phyloP scores from a whole-genome alignment of 2,329 filamentous ascomycete species.

The Boeremia lycopersici region DNA sequence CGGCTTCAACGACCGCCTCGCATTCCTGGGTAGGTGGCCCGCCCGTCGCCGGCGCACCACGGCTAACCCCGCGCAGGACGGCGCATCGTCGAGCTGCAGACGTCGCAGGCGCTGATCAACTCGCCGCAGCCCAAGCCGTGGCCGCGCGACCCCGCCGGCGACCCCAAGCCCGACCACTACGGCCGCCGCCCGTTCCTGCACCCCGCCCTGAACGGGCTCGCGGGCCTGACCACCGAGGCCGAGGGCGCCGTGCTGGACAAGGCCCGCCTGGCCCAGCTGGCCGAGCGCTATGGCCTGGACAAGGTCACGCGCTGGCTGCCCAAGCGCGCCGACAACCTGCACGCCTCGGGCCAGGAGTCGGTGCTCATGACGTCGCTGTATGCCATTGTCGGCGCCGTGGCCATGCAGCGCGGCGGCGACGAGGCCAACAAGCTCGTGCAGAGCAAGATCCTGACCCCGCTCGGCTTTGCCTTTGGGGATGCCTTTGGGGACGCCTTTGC shows the following conservation, averaged over 20 bases:
- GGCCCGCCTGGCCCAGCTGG: conserved; percentile 70
- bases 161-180: conserved; percentile 36
- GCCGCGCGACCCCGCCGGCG: conserved; percentile 26
- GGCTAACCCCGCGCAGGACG: conserved; percentile 57
- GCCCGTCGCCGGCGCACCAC: not conserved
- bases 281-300: conserved; percentile 70
- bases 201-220: conserved; percentile 72
- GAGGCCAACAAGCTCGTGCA: conserved; percentile 75
- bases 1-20: conserved; percentile 92
- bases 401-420: conserved; percentile 83
- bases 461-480: conserved; percentile 46
- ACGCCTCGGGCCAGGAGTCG: conserved; percentile 73
- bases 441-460: conserved; percentile 71
- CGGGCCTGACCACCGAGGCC: conserved; percentile 69
- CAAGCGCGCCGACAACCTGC: conserved; percentile 71
- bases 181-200: conserved; percentile 72
- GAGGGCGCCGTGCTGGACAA: conserved; percentile 68
- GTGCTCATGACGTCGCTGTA: conserved; percentile 80
- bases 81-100: conserved; percentile 68
- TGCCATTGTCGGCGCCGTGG: conserved; percentile 85
- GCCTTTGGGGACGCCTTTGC: too few species aligned
- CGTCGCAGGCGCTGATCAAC: conserved; percentile 66
- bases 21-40: conserved; percentile 73
- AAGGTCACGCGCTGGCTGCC: conserved; percentile 89
- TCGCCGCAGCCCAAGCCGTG: conserved; percentile 46